These are phyloP conservation scores for Solanum pimpinellifolium DNA, from an alignment of 257 asterid genomes.

Conservation along the genomic window DNA sequence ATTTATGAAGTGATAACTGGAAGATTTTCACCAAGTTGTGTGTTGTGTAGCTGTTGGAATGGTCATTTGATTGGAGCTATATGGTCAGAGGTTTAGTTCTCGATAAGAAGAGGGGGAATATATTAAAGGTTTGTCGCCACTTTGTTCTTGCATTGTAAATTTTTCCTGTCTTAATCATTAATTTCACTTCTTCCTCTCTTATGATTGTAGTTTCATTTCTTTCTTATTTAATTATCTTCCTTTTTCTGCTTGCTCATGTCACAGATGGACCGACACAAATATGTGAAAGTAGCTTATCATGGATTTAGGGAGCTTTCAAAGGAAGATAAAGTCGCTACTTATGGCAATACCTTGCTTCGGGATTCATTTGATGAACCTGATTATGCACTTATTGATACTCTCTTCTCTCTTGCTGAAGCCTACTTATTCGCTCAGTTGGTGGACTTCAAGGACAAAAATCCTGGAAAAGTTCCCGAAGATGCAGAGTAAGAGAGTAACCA, in stretches of 20 bases:
- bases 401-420: conserved; percentile 92
- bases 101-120: conserved; percentile 89
- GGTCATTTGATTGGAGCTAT: conserved; percentile 90
- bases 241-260: conserved; percentile 1
- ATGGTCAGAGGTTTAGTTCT: conserved; percentile 99
- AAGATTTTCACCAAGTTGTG: conserved; percentile 11
- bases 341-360: conserved; percentile 69
- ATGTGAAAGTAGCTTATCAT: conserved; percentile 95
- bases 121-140: conserved; percentile 63
- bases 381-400: conserved; percentile 90
- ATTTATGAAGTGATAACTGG: neutral
- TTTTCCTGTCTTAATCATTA: neutral
- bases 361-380: conserved; percentile 93
- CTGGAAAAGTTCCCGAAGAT: conserved; percentile 47
- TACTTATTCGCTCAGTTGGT: conserved; percentile 95
- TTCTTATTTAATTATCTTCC: neutral
- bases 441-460: conserved; percentile 87
- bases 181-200: neutral
- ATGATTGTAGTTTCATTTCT: neutral
- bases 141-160: neutral
- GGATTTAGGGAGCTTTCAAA: conserved; percentile 82
- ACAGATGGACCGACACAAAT: conserved; percentile 97
- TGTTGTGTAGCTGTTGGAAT: conserved; percentile 55
- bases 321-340: conserved; percentile 84
- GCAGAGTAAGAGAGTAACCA: conserved; percentile 60